Conservation (phyloP, 345 rosid species). For the Gossypium thurberi region DNA sequence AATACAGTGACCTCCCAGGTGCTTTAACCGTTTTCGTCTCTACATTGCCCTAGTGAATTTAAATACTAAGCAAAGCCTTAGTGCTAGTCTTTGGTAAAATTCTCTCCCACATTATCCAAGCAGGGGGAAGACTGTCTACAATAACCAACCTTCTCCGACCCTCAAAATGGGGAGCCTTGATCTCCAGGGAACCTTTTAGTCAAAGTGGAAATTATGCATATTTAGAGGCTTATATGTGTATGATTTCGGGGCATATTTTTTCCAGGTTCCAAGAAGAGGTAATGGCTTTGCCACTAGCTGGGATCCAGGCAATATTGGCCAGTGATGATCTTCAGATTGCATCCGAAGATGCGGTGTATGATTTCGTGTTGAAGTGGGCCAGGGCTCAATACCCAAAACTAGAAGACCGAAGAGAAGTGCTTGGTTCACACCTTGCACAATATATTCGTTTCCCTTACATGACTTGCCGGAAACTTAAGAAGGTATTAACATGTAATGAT, state of each 20-base stretch:
- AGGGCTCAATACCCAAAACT: conserved; percentile 50
- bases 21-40: too few relatives aligned
- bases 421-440: conserved; percentile 77
- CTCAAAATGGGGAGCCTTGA: too few relatives aligned
- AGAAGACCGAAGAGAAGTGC: conserved; percentile 82
- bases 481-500: conserved; percentile 78
- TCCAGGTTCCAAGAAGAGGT: conserved; percentile 86
- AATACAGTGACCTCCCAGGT: too few relatives aligned
- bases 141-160: too few relatives aligned
- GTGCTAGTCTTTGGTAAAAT: too few relatives aligned
- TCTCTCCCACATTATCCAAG: too few relatives aligned
- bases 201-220: not conserved
- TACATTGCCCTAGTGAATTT: too few relatives aligned
- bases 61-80: too few relatives aligned
- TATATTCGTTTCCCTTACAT: conserved; percentile 91
- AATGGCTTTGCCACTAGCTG: conserved; percentile 86
- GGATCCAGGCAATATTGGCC: conserved; percentile 81
- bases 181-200: not conserved
- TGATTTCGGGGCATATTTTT: not conserved
- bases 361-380: conserved; percentile 88
- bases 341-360: conserved; percentile 95
- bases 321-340: conserved; percentile 96
- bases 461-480: conserved; percentile 94
- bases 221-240: conserved; percentile 1
- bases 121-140: too few relatives aligned